Evolutionary conservation across 768 basidiomycete genomes (phyloP).

Genomic region (Saitozyma podzolica): DNA sequence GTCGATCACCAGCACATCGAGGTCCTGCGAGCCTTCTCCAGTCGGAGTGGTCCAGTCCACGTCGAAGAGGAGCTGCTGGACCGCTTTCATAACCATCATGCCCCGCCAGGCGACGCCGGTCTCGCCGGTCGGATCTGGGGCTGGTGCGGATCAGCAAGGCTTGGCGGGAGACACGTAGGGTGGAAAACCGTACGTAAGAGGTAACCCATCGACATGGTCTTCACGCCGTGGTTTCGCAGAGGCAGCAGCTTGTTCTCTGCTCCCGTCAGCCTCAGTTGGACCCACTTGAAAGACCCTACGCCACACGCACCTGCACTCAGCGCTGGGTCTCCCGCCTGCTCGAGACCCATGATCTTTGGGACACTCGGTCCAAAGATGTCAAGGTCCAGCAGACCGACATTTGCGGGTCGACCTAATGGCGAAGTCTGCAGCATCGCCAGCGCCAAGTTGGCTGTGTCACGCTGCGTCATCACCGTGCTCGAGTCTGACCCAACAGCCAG

Average conservation of each 20-base stretch:
- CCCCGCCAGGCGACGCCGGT: slow-evolving; percentile 92
- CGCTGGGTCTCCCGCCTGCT: slow-evolving; percentile 71
- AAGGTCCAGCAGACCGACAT: slow-evolving; percentile 86
- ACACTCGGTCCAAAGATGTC: slow-evolving; percentile 95
- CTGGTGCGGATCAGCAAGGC: slow-evolving; percentile 39
- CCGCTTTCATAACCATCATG: slow-evolving; percentile 69
- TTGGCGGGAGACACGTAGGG: not conserved
- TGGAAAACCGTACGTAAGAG: slow-evolving; percentile 59
- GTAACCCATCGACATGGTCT: slow-evolving; percentile 98
- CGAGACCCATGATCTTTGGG: slow-evolving; percentile 89
- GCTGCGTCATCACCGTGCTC: slow-evolving; percentile 5
- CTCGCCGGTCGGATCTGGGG: slow-evolving; percentile 61
- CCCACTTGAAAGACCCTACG: no score
- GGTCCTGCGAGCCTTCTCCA: slow-evolving; percentile 51
- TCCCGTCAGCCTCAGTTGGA: not conserved
- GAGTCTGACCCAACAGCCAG: not conserved
- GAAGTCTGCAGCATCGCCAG: slow-evolving; percentile 60
- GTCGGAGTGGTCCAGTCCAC: slow-evolving; percentile 71
- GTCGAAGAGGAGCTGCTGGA: slow-evolving; percentile 72
- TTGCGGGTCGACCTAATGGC: slow-evolving; percentile 49
- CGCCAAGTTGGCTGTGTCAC: slow-evolving; percentile 55
- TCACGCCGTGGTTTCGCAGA: slow-evolving; percentile 79
- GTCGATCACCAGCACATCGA: slow-evolving; percentile 88
- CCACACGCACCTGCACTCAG: slow-evolving; percentile 63
- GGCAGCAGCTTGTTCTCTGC: slow-evolving; percentile 70